Evolutionary conservation across 2,329 filamentous ascomycete species (phyloP).

Genomic region (Botrytis cinerea): DNA sequence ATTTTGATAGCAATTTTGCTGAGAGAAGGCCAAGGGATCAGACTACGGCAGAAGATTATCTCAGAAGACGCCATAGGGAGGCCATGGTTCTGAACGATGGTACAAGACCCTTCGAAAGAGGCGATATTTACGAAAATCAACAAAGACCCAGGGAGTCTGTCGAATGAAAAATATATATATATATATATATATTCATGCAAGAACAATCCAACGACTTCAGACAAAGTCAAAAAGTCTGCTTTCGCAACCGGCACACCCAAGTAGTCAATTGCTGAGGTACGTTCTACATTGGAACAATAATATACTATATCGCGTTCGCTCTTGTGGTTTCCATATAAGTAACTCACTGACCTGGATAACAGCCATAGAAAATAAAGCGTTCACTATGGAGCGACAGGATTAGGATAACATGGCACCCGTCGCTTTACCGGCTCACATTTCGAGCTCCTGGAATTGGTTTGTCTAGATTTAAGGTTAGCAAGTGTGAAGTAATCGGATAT

Average conservation of each 20-base stretch:
- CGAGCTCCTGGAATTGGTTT: neutral
- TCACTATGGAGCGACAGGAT: neutral
- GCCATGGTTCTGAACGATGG: conserved; percentile 90
- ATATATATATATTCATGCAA: neutral
- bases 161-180: neutral
- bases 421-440: neutral
- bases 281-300: neutral
- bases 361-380: neutral
- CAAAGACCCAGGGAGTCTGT: neutral
- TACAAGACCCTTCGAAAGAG: conserved; percentile 69
- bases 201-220: neutral
- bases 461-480: neutral
- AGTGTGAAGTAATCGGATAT: neutral
- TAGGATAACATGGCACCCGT: neutral
- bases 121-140: conserved; percentile 71
- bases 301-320: neutral
- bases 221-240: neutral
- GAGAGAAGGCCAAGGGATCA: conserved; percentile 50
- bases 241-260: neutral
- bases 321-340: neutral
- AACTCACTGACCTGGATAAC: neutral
- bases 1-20: conserved; percentile 39
- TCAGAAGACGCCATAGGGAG: conserved; percentile 76
- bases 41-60: conserved; percentile 66
- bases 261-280: neutral